Evolutionary conservation across 306 rosid species (phyloP).

Genomic region (Ormosia semicastrata): DNA sequence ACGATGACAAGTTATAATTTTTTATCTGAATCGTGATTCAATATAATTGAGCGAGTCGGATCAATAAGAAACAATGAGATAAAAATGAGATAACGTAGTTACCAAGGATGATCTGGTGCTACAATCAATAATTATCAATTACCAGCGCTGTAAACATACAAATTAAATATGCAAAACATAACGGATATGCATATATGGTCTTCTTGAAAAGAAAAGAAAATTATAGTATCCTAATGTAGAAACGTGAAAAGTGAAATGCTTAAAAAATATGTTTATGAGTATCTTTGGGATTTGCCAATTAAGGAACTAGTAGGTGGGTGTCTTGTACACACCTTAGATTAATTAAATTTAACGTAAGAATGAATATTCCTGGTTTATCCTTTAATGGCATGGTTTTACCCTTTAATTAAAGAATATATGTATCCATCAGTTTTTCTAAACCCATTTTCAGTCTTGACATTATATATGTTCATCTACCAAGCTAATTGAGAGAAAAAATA

Average conservation of each 20-base stretch:
- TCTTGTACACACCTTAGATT: neutral
- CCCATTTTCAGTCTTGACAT: too few species aligned
- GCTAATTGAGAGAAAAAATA: too few species aligned
- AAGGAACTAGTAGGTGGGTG: neutral
- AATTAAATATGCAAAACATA: neutral
- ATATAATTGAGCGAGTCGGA: neutral
- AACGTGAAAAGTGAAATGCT: neutral
- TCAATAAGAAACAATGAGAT: neutral
- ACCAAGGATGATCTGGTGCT: slow-evolving; percentile 11
- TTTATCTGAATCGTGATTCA: neutral
- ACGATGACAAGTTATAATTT: neutral
- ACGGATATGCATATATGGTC: neutral
- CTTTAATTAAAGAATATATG: too few species aligned
- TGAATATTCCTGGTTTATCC: neutral
- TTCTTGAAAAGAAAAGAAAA: neutral
- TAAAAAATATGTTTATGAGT: neutral
- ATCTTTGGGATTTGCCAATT: slow-evolving; percentile 23
- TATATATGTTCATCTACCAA: too few species aligned
- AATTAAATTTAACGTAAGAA: too few species aligned
- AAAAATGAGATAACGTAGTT: neutral
- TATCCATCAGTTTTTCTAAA: too few species aligned
- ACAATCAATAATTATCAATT: neutral
- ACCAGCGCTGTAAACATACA: neutral
- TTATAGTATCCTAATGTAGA: neutral
- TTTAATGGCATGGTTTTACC: neutral